Base-by-base conservation (phyloP, 176 grass and related monocot genomes). In the Triticum turgidum region DNA sequence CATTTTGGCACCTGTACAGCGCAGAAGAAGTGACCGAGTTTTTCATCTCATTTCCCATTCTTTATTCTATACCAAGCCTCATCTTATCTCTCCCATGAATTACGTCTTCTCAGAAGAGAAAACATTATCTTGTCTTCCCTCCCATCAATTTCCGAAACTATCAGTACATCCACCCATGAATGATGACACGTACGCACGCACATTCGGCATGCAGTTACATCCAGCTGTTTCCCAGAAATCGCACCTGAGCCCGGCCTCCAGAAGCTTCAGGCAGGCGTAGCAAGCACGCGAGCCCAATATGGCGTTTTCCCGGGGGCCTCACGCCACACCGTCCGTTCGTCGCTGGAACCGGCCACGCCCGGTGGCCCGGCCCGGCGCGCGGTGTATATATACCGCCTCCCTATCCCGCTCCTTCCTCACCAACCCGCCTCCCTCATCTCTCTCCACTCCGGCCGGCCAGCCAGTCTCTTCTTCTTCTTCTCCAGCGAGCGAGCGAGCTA, bases 351-450 rank as follows among this genome's bases (percentile, higher is more conserved):
- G 76, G 77, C 52, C 24, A 56, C 42, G 1, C 64, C 73, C 47
- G 62, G 73, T 71, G 69, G 58, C 70, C 29, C 14, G 14, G 24
- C 39, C 75, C 4, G 8, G 30, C 65, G 0, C 6, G 9, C 15
- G 12, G 63, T 88, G 39, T 85, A 88, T 91, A 85, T 88, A 85
- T 88, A 85, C 17, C 61, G 20, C 49, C 62, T 80, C 86, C 27
- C 77, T 39, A 4, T 41, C 17, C 51, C 76, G 7, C 61, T 82
- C 29, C 82, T 6, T 77, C 77, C 49, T 69, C 85, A 76, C 47
- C 68, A 80, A 29, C 81, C 24, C 52, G 5, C 18, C 4, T 14
- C 69, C 10, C 80, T 51, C 52, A 30, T 37, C 70, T 3, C 47
- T 18, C 27, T 3, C 47, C 6, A 72, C 69, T 61, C 14, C 62